These are phyloP conservation scores for Cryptosporidium canis DNA, from an alignment of 169 alveolate species.

Conservation along the genomic window DNA sequence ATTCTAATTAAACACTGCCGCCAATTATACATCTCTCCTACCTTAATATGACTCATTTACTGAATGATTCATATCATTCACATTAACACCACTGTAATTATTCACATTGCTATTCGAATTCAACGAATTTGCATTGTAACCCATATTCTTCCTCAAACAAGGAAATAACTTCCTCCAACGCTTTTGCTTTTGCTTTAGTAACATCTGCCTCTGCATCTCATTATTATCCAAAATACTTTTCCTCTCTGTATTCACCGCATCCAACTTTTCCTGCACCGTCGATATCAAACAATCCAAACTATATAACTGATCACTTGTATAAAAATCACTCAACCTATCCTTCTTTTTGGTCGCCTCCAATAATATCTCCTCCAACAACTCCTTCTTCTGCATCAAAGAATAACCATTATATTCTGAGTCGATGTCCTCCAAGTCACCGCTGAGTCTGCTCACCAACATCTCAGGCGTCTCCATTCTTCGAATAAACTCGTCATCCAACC, in stretches of 20 bases:
- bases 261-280: constrained; percentile 46
- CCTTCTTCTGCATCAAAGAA: constrained; percentile 56
- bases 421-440: constrained; percentile 25
- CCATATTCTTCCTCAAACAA: constrained; percentile 9
- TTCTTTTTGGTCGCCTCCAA: constrained; percentile 68
- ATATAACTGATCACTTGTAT: constrained; percentile 1
- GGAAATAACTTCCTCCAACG: constrained; percentile 59
- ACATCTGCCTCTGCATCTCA: constrained; percentile 56
- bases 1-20: too few relatives aligned
- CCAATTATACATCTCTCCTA: too few relatives aligned
- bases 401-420: constrained; percentile 58
- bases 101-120: not conserved
- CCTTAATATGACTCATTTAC: constrained; percentile 2
- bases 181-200: constrained; percentile 22
- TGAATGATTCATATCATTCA: not conserved
- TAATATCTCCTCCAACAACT: constrained; percentile 60
- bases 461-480: constrained; percentile 62
- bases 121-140: not conserved
- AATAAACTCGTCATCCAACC: constrained; percentile 6
- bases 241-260: constrained; percentile 46
- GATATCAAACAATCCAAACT: constrained; percentile 20
- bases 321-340: constrained; percentile 65
- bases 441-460: constrained; percentile 43
- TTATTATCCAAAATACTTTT: constrained; percentile 61
- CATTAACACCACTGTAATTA: not conserved